phyloP scores from a whole-genome alignment of 2,329 filamentous ascomycete genomes.

The Tricladium varicosporioides region DNA sequence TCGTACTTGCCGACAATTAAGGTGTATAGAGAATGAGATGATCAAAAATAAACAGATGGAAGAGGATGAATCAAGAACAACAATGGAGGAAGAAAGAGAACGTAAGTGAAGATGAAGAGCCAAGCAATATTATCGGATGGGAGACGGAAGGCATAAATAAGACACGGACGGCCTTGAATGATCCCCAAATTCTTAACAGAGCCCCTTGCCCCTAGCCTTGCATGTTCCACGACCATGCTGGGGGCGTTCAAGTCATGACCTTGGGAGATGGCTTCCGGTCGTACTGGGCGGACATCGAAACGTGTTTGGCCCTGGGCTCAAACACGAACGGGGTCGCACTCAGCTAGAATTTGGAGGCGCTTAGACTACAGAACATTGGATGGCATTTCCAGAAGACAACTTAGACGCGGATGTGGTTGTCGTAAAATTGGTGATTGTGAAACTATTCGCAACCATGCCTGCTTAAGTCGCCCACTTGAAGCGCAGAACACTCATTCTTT shows the following conservation, averaged over 20 bases:
- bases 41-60: constrained; percentile 9
- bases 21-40: constrained; percentile 10
- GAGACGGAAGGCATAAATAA: constrained; percentile 16
- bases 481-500: background rate
- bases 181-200: constrained; percentile 7
- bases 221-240: background rate
- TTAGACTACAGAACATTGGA: background rate
- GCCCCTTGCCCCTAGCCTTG: background rate
- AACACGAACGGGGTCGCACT: background rate
- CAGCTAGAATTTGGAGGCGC: background rate
- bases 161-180: constrained; percentile 1
- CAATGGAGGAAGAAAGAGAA: constrained; percentile 5
- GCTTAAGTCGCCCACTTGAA: too few relatives aligned
- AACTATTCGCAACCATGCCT: background rate
- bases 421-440: background rate
- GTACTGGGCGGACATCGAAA: constrained; percentile 5
- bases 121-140: constrained; percentile 11
- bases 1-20: constrained; percentile 36
- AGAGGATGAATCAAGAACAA: constrained; percentile 12
- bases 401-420: background rate
- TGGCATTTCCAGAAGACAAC: background rate
- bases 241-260: background rate
- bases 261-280: background rate
- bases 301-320: constrained; percentile 12
- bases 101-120: constrained; percentile 4